phyloP scores from a whole-genome alignment of 2,329 filamentous ascomycete species.

The Westerdykella sp. region DNA sequence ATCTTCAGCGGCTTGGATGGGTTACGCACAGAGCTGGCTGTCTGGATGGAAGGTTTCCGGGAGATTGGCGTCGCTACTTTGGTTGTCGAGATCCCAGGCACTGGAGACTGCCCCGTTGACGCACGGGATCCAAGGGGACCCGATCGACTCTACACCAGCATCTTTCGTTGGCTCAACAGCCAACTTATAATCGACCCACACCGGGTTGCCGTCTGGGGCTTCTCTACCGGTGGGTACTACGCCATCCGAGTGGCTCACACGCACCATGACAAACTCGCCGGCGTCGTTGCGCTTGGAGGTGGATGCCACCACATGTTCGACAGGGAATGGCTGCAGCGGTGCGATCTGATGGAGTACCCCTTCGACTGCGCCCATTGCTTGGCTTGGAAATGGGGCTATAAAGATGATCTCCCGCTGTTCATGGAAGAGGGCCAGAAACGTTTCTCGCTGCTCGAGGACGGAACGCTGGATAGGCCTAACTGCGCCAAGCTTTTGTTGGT shows the following conservation, averaged over 20 bases:
- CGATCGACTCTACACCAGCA: conserved; percentile 49
- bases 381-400: conserved; percentile 45
- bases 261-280: conserved; percentile 47
- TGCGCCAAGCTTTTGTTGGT: conserved; percentile 50
- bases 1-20: conserved; percentile 56
- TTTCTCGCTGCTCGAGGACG: conserved; percentile 51
- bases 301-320: conserved; percentile 54
- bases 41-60: conserved; percentile 48
- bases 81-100: conserved; percentile 53
- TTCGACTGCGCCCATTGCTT: conserved; percentile 51
- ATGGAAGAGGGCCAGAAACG: conserved; percentile 44
- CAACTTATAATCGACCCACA: conserved; percentile 45
- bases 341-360: conserved; percentile 54
- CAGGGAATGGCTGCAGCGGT: conserved; percentile 48
- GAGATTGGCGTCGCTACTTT: conserved; percentile 45
- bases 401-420: conserved; percentile 36
- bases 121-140: conserved; percentile 44
- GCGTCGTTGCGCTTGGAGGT: conserved; percentile 50
- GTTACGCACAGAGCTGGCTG: conserved; percentile 52
- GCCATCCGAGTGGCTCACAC: conserved; percentile 54
- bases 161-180: conserved; percentile 50
- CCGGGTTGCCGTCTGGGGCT: conserved; percentile 50
- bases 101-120: conserved; percentile 50
- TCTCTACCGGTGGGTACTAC: conserved; percentile 55
- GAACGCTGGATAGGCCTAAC: conserved; percentile 46